These are phyloP conservation scores for Aspergillus bertholletiae DNA, from an alignment of 495 filamentous ascomycete species.

Conservation along the genomic window DNA sequence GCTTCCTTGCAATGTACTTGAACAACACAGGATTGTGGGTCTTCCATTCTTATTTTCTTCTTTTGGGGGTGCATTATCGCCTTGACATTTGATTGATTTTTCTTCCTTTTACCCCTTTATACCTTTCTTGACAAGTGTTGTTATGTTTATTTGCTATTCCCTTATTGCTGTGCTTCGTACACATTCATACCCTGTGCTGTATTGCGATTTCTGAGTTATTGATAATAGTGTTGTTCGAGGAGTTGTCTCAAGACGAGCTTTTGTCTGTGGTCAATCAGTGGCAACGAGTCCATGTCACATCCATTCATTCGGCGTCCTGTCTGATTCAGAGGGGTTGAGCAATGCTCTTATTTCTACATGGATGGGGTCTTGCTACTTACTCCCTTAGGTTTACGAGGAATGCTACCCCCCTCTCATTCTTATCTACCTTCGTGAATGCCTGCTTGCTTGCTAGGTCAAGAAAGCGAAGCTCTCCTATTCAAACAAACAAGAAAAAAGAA, in stretches of 20 bases:
- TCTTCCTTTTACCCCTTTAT: constrained; percentile 9
- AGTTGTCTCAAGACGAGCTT: constrained; percentile 1
- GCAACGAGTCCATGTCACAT: constrained; percentile 5
- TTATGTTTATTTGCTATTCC: background rate
- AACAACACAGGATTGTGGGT: constrained; percentile 38
- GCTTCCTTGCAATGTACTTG: constrained; percentile 13
- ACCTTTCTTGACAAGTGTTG: constrained; percentile 4
- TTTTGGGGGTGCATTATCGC: constrained; percentile 38
- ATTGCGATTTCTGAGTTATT: constrained; percentile 8
- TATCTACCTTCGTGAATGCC: background rate
- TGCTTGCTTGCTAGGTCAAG: background rate
- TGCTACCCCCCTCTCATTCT: background rate
- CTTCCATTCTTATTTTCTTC: constrained; percentile 25
- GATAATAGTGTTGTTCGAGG: constrained; percentile 3
- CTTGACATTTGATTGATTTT: constrained; percentile 25
- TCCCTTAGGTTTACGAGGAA: background rate
- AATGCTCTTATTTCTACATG: constrained; percentile 4
- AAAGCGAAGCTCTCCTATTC: background rate
- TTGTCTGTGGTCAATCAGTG: background rate
- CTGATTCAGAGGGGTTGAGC: constrained; percentile 4
- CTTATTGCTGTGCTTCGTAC: constrained; percentile 1
- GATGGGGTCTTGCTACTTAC: background rate
- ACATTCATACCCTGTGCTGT: constrained; percentile 11
- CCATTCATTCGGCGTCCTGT: constrained; percentile 3
- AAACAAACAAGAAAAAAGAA: background rate